Evolutionary conservation across 78 protist genomes (phyloP), one percentile per base, ranked within the genome.

Genomic region (Planoprotostelium fungivorum): DNA sequence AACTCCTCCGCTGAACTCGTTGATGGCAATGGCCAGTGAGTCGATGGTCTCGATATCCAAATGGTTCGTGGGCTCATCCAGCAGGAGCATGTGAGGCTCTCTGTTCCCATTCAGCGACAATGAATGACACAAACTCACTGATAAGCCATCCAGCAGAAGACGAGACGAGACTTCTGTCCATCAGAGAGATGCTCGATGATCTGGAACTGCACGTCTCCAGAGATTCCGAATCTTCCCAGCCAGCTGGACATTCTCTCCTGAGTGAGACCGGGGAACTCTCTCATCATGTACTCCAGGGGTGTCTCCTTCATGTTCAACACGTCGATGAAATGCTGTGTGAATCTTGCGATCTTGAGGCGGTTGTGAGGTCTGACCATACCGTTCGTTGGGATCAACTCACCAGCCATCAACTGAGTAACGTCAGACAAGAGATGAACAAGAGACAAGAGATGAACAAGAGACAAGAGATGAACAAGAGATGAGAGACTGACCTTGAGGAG

Each of bases 151-250:
- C 93, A 83, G 92, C 94, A 89, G 35, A 95, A 95, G 16, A 91
- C 86, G 34, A 95, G 89, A 63, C 97, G 39, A 38, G 89, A 36
- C 87, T 95, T 95, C 37, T 91, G 88, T 83, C 97, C 97, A 36
- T 93, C 97, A n/a, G 88, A 38, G 89, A 95, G 90, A 38, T 90
- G 90, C 84, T 90, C 91, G 73, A 95, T 95, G 1, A 84, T n/a
- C 29, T 90, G 86, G 35, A 91, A 87, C 89, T 95, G 97, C 16
- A 86, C 36, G 36, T 95, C 91, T 38, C 98, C 98, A 29, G 97
- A 87, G 89, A 97, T 83, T 63, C 98, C 98, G 88, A 95, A 97
- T 37, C 95, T 36, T 36, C 95, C 95, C 34, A 93, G 88, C 96
- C 96, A 34, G 92, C 38, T 73, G 86, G 93, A 36, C 91, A 34